Percentiles rank a stretch among this genome's conserved stretches.
phyloP scores from a whole-genome alignment of 2,329 filamentous ascomycete species.

The Fusarium sp. region DNA sequence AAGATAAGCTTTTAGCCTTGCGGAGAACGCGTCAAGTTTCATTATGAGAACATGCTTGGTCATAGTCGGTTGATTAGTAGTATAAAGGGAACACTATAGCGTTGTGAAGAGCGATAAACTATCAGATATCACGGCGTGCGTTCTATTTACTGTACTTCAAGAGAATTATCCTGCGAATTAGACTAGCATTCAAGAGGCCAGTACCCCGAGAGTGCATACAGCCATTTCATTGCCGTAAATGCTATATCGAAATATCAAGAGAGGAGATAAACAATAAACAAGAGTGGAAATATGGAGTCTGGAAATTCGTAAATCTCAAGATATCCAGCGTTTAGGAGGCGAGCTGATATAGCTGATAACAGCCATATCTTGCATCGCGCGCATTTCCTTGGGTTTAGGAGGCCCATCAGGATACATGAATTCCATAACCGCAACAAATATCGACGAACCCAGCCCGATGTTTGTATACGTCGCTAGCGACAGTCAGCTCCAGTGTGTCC shows the following conservation, averaged over 20 bases:
- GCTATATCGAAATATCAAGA: not conserved
- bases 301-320: fast-evolving
- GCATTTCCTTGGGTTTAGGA: not conserved
- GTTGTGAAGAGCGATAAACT: fast-evolving
- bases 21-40: too few species aligned
- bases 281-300: fast-evolving
- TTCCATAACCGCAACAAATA: fast-evolving
- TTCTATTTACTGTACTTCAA: fast-evolving
- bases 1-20: not conserved
- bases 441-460: fast-evolving
- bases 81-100: not conserved
- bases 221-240: too few species aligned
- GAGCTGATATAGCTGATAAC: fast-evolving
- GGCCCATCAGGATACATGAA: not conserved
- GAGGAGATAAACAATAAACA: fast-evolving
- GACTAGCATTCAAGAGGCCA: fast-evolving
- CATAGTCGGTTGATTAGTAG: too few species aligned
- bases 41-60: not conserved
- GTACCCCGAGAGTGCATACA: not conserved
- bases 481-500: not conserved
- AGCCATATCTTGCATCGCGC: not conserved
- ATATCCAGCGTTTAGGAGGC: not conserved
- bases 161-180: fast-evolving
- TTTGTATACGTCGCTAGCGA: not conserved
- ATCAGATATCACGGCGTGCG: fast-evolving